A percentile compares a stretch with the other conserved stretches of the same genome.
phyloP scores from a whole-genome alignment of 768 basidiomycete species.

The Rhodotorula babjevae region DNA sequence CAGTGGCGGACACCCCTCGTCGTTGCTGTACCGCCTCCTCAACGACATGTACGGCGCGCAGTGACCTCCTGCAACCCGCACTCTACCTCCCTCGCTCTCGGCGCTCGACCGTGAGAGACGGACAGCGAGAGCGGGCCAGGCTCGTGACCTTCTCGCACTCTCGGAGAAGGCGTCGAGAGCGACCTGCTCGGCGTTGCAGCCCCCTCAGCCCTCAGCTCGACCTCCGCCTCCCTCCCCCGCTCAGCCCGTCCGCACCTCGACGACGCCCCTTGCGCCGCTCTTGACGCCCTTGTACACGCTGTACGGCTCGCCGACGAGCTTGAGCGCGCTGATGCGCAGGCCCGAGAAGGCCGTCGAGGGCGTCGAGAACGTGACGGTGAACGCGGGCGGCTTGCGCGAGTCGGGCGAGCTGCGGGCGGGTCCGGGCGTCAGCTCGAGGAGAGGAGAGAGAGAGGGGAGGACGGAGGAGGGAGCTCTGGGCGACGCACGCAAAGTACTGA shows the following conservation, averaged over 20 bases:
- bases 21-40: constrained; percentile 69
- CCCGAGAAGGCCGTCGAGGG: constrained; percentile 24
- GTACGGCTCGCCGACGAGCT: constrained; percentile 22
- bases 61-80: background rate
- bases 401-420: background rate
- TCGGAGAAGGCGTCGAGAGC: too few species aligned
- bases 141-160: too few species aligned
- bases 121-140: too few species aligned
- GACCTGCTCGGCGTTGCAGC: too few species aligned
- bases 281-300: constrained; percentile 37
- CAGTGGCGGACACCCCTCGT: constrained; percentile 93
- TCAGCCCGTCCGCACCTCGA: constrained; percentile 25
- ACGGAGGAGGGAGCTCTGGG: too few species aligned
- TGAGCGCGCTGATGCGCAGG: constrained; percentile 21
- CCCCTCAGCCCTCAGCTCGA: too few species aligned
- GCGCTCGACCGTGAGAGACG: too few species aligned
- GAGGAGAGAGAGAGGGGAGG: background rate
- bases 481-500: constrained; percentile 24
- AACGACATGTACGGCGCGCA: constrained; percentile 34
- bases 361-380: constrained; percentile 26
- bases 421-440: too few species aligned
- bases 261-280: constrained; percentile 13
- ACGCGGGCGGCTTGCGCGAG: constrained; percentile 19
- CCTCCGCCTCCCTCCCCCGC: too few species aligned
- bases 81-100: too few species aligned